phyloP scores from a whole-genome alignment of 176 grass and related monocot genomes.

The Zea mays region Zm-B73-REFERENCE-NAM-5.0 NC_050096.1:83210001-83210500 shows the following conservation, averaged over 20 bases:
- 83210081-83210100: constrained; percentile 61
- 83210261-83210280: constrained; percentile 29
- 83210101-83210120: constrained; percentile 85
- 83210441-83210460: neutral
- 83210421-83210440: neutral
- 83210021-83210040: constrained; percentile 73
- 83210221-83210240: constrained; percentile 23
- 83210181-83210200: constrained; percentile 50
- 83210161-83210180: constrained; percentile 72
- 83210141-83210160: constrained; percentile 89
- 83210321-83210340: constrained; percentile 81
- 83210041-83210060: constrained; percentile 71
- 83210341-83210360: constrained; percentile 56
- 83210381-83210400: neutral
- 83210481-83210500: constrained; percentile 9
- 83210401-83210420: constrained; percentile 12
- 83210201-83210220: neutral
- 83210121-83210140: constrained; percentile 77
- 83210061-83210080: constrained; percentile 70
- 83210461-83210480: neutral
- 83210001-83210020: constrained; percentile 48
- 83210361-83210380: constrained; percentile 13
- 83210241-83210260: constrained; percentile 4
- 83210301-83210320: constrained; percentile 81
- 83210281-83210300: constrained; percentile 57